These are phyloP conservation scores for Porodaedalea pini DNA, from an alignment of 1,284 basidiomycete genomes.

Conservation along the genomic window DNA sequence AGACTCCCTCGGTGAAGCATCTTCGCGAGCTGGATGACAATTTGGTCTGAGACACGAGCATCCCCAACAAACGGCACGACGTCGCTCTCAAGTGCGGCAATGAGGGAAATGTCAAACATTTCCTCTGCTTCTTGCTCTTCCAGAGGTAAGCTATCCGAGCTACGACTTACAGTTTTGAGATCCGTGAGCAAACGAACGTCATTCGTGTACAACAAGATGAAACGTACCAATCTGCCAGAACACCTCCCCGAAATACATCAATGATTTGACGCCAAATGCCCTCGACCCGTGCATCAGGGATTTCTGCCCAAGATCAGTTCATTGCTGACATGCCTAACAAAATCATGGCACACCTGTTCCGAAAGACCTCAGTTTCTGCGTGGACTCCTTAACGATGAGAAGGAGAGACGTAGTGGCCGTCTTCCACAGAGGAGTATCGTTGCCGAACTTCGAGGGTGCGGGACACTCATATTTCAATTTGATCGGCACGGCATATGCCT, in stretches of 20 bases:
- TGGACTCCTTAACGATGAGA: constrained; percentile 62
- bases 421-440: constrained; percentile 88
- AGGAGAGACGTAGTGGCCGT: constrained; percentile 77
- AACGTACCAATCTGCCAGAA: constrained; percentile 81
- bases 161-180: constrained; percentile 38
- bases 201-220: neutral
- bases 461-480: constrained; percentile 96
- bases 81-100: constrained; percentile 74
- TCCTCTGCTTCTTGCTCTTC: constrained; percentile 78
- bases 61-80: constrained; percentile 76
- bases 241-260: constrained; percentile 76
- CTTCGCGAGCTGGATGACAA: constrained; percentile 69
- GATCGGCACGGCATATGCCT: constrained; percentile 88
- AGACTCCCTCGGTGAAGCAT: constrained; percentile 74
- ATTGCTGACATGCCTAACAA: neutral
- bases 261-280: constrained; percentile 85
- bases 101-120: constrained; percentile 81
- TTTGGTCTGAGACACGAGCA: constrained; percentile 64
- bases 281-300: constrained; percentile 61
- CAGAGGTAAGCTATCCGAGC: constrained; percentile 51
- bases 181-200: neutral
- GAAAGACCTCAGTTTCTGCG: constrained; percentile 45
- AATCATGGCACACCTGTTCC: constrained; percentile 39
- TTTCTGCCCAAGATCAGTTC: constrained; percentile 35
- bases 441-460: constrained; percentile 77